These are phyloP conservation scores for Camelina sativa DNA, from an alignment of 345 rosid species.

Conservation along the genomic window DNA sequence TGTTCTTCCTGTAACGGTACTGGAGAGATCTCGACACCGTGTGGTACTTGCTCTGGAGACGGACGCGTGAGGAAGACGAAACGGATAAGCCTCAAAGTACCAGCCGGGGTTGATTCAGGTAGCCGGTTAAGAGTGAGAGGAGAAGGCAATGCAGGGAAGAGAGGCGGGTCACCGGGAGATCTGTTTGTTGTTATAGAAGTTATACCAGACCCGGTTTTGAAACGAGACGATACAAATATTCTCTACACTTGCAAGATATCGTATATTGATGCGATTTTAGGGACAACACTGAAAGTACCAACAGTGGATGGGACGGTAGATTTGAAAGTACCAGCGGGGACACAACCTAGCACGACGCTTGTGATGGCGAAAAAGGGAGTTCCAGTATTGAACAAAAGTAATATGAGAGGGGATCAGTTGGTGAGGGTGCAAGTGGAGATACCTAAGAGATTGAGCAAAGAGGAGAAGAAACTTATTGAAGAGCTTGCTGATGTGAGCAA, in stretches of 20 bases:
- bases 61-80: conserved; percentile 92
- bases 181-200: conserved; percentile 89
- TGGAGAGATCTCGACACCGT: conserved; percentile 78
- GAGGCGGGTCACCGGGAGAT: conserved; percentile 91
- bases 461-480: conserved; percentile 85
- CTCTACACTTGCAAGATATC: conserved; percentile 86
- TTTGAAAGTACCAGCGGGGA: conserved; percentile 90
- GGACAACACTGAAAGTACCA: conserved; percentile 82
- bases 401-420: conserved; percentile 91
- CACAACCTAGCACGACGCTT: conserved; percentile 86
- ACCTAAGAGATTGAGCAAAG: conserved; percentile 88
- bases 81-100: conserved; percentile 91
- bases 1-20: conserved; percentile 82
- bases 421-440: conserved; percentile 98
- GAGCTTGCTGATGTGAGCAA: conserved; percentile 91
- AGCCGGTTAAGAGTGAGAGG: conserved; percentile 91
- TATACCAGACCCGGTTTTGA: conserved; percentile 78
- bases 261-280: conserved; percentile 84
- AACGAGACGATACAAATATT: conserved; percentile 81
- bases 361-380: conserved; percentile 98
- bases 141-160: conserved; percentile 93
- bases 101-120: conserved; percentile 92
- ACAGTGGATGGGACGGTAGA: conserved; percentile 92
- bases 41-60: conserved; percentile 86
- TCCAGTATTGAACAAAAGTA: conserved; percentile 83